Conservation (phyloP, 108 stramenopile species). For the Tribonema minus region DNA sequence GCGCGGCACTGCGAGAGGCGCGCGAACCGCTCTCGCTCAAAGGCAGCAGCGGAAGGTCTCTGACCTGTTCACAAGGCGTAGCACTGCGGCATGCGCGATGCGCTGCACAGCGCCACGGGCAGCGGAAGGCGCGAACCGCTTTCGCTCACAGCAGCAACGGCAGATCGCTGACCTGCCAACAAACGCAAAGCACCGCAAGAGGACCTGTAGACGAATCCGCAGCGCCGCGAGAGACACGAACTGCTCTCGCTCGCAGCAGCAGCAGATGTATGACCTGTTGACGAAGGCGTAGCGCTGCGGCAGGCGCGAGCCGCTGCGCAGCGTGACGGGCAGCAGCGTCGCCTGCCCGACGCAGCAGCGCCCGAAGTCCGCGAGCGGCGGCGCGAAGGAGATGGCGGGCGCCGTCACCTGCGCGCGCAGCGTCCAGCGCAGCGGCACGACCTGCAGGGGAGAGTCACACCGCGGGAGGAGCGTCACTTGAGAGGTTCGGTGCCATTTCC, state of each 20-base stretch:
- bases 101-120: neutral
- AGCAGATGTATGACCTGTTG: constrained; percentile 4
- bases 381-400: neutral
- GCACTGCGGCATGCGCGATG: no score
- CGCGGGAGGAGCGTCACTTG: no score
- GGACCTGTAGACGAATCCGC: neutral
- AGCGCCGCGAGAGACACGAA: neutral
- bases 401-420: neutral
- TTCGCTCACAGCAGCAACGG: neutral
- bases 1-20: no score
- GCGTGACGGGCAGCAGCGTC: constrained; percentile 1
- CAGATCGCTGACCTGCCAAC: neutral
- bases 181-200: neutral
- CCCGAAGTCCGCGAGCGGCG: constrained; percentile 38
- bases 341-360: constrained; percentile 49
- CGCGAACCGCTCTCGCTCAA: no score
- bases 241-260: neutral
- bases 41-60: no score
- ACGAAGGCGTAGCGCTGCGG: constrained; percentile 61
- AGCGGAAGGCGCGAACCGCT: neutral
- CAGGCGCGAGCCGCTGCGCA: constrained; percentile 40
- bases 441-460: no score
- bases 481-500: no score
- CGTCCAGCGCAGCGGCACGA: neutral
- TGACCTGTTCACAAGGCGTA: no score